Evolutionary conservation across 2,329 filamentous ascomycete genomes (phyloP).

Genomic region (Colletotrichum chlorophyti): DNA sequence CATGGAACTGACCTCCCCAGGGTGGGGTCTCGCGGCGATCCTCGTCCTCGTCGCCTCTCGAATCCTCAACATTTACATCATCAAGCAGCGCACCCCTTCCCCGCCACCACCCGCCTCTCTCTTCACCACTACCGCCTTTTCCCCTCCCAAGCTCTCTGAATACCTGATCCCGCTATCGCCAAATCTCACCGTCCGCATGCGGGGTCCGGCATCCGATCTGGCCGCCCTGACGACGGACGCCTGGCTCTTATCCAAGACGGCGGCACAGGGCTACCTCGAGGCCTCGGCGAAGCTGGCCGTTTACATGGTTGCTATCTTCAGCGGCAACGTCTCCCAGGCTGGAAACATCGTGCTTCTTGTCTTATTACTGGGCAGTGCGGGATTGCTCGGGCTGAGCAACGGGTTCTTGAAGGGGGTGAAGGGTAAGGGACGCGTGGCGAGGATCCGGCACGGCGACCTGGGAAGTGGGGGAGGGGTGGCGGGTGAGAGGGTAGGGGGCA

Average conservation of each 20-base stretch:
- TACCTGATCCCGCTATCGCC: constrained; percentile 60
- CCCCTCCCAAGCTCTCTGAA: constrained; percentile 42
- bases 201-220: constrained; percentile 61
- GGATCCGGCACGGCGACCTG: constrained; percentile 26
- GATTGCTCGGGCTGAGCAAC: constrained; percentile 61
- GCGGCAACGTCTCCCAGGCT: constrained; percentile 60
- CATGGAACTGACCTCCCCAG: constrained; percentile 29
- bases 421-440: constrained; percentile 58
- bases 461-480: not conserved
- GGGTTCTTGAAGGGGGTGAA: constrained; percentile 51
- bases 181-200: constrained; percentile 58
- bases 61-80: constrained; percentile 61
- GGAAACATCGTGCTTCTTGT: constrained; percentile 59
- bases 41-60: constrained; percentile 59
- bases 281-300: constrained; percentile 63
- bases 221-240: constrained; percentile 63
- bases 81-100: constrained; percentile 54
- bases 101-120: not conserved
- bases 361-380: constrained; percentile 59
- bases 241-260: constrained; percentile 61
- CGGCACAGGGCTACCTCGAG: constrained; percentile 57
- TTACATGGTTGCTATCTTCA: constrained; percentile 61
- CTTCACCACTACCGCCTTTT: constrained; percentile 12
- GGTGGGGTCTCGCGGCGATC: constrained; percentile 57
- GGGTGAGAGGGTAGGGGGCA: not conserved